phyloP scores from a whole-genome alignment of 129 eudicot genomes.

The Flaveria linearis region DNA sequence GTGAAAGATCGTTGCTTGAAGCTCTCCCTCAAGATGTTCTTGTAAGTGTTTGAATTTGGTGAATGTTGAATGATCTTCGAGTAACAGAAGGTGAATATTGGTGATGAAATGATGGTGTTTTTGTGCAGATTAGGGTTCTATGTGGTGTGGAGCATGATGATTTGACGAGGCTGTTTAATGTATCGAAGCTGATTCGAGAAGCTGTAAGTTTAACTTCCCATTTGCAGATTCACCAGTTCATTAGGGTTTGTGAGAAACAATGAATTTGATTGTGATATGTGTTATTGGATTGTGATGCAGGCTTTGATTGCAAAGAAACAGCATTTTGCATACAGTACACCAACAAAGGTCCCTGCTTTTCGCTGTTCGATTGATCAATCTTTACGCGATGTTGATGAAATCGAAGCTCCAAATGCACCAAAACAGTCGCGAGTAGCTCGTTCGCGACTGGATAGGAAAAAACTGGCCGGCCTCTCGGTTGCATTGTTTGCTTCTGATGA shows the following conservation, averaged over 20 bases:
- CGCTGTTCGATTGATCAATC: conserved; percentile 40
- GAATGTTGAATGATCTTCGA: not conserved
- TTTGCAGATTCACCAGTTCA: not conserved
- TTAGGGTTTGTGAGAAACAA: not conserved
- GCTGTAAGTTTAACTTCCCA: conserved; percentile 55
- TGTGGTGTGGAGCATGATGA: conserved; percentile 97
- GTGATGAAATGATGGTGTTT: conserved; percentile 20
- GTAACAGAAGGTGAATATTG: too few relatives aligned
- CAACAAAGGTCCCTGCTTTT: conserved; percentile 59
- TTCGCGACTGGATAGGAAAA: conserved; percentile 52
- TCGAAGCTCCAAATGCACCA: conserved; percentile 83
- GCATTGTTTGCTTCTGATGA: conserved; percentile 58
- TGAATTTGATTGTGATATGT: not conserved
- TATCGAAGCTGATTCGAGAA: conserved; percentile 67
- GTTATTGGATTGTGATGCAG: conserved; percentile 42
- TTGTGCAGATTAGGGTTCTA: conserved; percentile 70
- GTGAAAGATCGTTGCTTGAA: conserved; percentile 57
- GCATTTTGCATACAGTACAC: conserved; percentile 82
- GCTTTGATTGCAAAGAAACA: conserved; percentile 65
- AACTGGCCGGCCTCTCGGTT: conserved; percentile 58
- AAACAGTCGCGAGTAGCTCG: conserved; percentile 53
- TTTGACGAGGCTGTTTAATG: conserved; percentile 66
- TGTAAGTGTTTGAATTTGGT: conserved; percentile 47
- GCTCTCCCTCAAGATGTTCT: conserved; percentile 84
- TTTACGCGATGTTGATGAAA: conserved; percentile 35